Evolutionary conservation across 441 rosid genomes (phyloP).

Genomic region (Heliophila coronopifolia): DNA sequence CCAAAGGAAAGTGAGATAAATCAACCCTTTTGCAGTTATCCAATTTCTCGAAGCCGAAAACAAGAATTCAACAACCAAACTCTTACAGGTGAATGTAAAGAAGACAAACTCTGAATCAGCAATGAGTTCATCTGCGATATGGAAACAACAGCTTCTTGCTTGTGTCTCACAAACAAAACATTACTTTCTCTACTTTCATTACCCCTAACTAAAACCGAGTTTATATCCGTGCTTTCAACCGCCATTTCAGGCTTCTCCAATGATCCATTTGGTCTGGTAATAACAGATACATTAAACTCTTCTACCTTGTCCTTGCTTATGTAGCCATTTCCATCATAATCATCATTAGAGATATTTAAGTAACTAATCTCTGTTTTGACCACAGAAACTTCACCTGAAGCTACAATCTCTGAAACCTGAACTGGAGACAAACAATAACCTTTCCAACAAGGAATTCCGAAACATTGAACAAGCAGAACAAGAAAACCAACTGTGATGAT

Average conservation of each 20-base stretch:
- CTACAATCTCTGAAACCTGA: slow-evolving; percentile 26
- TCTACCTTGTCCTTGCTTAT: slow-evolving; percentile 8
- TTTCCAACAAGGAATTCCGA: slow-evolving; percentile 34
- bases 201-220: slow-evolving; percentile 19
- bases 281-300: slow-evolving; percentile 5
- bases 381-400: slow-evolving; percentile 19
- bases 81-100: slow-evolving; percentile 49
- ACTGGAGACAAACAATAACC: slow-evolving; percentile 14
- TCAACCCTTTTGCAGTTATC: slow-evolving; percentile 3
- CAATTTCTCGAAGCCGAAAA: slow-evolving; percentile 3
- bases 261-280: slow-evolving; percentile 6
- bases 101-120: slow-evolving; percentile 38
- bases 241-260: slow-evolving; percentile 17
- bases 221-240: slow-evolving; percentile 16
- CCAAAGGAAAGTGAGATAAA: slow-evolving; percentile 1
- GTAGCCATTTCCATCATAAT: slow-evolving; percentile 13
- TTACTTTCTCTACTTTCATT: slow-evolving; percentile 22
- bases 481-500: slow-evolving; percentile 32
- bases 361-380: slow-evolving; percentile 15
- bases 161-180: slow-evolving; percentile 26
- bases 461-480: slow-evolving; percentile 40
- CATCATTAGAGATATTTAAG: slow-evolving; percentile 24
- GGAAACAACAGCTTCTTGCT: slow-evolving; percentile 28
- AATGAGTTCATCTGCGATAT: slow-evolving; percentile 57
- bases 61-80: not conserved